phyloP scores from a whole-genome alignment of 495 filamentous ascomycete species.

The Aspergillus biplanus region DNA sequence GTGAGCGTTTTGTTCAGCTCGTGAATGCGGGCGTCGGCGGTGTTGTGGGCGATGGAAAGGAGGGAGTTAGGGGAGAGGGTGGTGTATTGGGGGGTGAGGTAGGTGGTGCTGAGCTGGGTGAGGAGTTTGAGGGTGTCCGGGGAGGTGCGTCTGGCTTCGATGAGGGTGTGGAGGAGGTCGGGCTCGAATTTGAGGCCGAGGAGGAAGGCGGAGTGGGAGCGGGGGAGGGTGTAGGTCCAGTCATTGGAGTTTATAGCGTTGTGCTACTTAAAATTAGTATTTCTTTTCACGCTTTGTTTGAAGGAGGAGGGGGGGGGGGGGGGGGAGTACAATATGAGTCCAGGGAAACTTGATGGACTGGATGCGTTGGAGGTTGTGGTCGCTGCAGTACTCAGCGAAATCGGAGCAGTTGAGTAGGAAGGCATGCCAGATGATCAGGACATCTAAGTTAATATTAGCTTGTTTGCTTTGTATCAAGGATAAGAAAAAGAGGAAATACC shows the following conservation, averaged over 20 bases:
- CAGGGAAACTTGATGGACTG: conserved; percentile 26
- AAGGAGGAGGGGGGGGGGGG: not conserved
- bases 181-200: conserved; percentile 1
- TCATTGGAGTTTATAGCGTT: conserved; percentile 11
- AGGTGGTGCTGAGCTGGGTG: not conserved
- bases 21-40: not conserved
- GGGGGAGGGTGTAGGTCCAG: conserved; percentile 21
- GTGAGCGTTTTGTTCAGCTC: not conserved
- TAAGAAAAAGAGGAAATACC: conserved; percentile 8
- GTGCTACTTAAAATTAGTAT: conserved; percentile 11
- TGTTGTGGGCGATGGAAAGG: not conserved
- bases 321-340: conserved; percentile 28
- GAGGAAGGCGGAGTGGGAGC: conserved; percentile 6
- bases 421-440: conserved; percentile 32
- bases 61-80: not conserved
- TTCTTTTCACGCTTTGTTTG: not conserved
- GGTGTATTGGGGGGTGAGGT: not conserved
- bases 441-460: conserved; percentile 16
- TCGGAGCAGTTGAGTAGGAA: conserved; percentile 26
- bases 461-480: too few relatives aligned
- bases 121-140: not conserved
- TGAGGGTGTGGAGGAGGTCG: conserved; percentile 11
- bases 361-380: conserved; percentile 2
- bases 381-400: conserved; percentile 18
- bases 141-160: not conserved